Base-by-base conservation (phyloP, 139 green algal species). In the Edaphochlamys debaryana region DNA sequence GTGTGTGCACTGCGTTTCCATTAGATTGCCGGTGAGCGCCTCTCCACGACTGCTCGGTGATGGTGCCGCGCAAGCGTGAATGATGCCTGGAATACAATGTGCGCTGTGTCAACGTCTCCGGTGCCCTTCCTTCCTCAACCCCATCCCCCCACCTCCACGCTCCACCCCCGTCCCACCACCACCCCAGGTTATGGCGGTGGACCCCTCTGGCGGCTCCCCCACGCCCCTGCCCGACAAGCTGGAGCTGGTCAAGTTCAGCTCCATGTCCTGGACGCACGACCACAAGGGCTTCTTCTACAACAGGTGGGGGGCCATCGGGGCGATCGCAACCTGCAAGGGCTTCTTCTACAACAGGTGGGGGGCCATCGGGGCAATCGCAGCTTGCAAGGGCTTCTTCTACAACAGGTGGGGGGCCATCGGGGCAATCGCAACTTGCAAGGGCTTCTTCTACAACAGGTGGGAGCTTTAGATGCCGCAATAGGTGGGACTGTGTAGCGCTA, bases 331-430 rank as follows among this genome's bases (percentile, higher is more conserved):
- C n/a, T n/a, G n/a, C 82, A 91, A 93, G 73, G 96, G 96, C 23
- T 97, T 99, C 87, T 98, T 99, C 91, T 99, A 99, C 90, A 95
- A 94, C 86, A 87, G 88, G 74, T 97, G 86, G 22, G 79, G 34
- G 41, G 66, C n/a, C n/a, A n/a, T n/a, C n/a, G 17, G 30, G 71
- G 45, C 15, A 45, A 40, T n/a, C n/a, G n/a, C n/a, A n/a, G n/a
- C n/a, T n/a, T n/a, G n/a, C 82, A 91, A 93, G 73, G 96, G 96
- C 23, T 97, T 99, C 87, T 98, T 99, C 91, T 99, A 99, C 90
- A 95, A 94, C 86, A 87, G 88, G 74, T 97, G 86, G 22, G 79
- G 34, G 41, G 66, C n/a, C n/a, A n/a, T n/a, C n/a, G 17, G 30
- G 71, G 45, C 15, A 45, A 40, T n/a, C n/a, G n/a, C n/a, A n/a